These are phyloP conservation scores for Penicillium sp. DNA, from an alignment of 2,329 filamentous ascomycete genomes.

Conservation along the genomic window DNA sequence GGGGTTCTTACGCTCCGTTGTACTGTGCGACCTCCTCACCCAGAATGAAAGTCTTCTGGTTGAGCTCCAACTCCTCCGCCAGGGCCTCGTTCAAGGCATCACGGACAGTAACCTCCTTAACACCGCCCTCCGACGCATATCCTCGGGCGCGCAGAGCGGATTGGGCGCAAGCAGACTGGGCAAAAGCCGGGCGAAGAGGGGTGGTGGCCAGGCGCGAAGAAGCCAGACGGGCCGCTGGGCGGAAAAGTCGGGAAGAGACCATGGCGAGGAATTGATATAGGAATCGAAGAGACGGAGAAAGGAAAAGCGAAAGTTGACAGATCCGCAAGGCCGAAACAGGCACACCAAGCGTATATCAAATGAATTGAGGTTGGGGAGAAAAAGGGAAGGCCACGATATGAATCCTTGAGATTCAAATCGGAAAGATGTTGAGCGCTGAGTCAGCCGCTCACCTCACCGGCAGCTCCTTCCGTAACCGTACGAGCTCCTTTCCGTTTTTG, in stretches of 20 bases:
- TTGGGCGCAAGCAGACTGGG: conserved; percentile 50
- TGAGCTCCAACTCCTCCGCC: conserved; percentile 91
- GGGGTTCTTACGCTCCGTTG: conserved; percentile 74
- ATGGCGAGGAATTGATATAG: conserved; percentile 53
- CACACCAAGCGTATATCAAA: conserved; percentile 14
- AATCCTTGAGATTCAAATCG: conserved; percentile 31
- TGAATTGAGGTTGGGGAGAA: conserved; percentile 9
- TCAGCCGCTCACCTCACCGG: conserved; percentile 38
- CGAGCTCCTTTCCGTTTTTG: conserved; percentile 4
- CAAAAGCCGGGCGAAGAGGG: conserved; percentile 55
- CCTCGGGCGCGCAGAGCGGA: conserved; percentile 50
- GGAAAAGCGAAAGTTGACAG: conserved; percentile 15
- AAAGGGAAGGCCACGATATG: conserved; percentile 13
- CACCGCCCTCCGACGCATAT: conserved; percentile 60
- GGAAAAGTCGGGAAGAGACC: conserved; percentile 62
- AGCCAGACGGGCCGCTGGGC: conserved; percentile 63
- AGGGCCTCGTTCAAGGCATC: conserved; percentile 98
- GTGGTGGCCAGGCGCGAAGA: conserved; percentile 53
- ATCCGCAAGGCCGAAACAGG: conserved; percentile 18
- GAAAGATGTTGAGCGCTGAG: conserved; percentile 39
- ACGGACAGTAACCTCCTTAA: conserved; percentile 93
- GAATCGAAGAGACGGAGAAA: conserved; percentile 36
- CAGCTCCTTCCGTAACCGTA: conserved; percentile 31
- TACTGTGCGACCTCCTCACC: conserved; percentile 99
- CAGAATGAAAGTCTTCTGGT: conserved; percentile 92